Evolutionary conservation across 164 flowering plant genomes (phyloP).

Genomic region (Cinnamomum chago): DNA sequence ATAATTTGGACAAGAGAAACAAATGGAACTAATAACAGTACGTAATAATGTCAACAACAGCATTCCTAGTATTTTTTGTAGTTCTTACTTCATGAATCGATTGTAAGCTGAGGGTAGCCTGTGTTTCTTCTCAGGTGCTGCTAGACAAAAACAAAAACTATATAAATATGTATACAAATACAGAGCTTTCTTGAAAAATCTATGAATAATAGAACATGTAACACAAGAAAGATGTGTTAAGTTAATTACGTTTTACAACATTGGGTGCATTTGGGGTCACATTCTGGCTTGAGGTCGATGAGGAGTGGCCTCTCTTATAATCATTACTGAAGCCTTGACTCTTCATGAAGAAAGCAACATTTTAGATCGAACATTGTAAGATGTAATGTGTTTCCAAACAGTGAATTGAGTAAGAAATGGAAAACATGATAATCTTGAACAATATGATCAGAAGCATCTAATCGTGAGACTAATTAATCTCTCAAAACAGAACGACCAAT

Average conservation of each 20-base stretch:
- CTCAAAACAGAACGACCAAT: too few species aligned
- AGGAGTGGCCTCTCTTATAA: conserved; percentile 38
- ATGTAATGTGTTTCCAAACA: too few species aligned
- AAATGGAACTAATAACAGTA: too few species aligned
- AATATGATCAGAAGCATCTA: too few species aligned
- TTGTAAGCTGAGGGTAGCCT: conserved; percentile 96
- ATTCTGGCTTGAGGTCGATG: conserved; percentile 43
- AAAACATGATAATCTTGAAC: too few species aligned
- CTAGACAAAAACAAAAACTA: conserved; percentile 1
- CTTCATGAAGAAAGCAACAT: conserved; percentile 13
- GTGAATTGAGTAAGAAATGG: too few species aligned
- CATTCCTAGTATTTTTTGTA: too few species aligned
- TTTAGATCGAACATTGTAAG: too few species aligned
- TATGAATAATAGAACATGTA: neutral
- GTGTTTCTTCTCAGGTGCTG: conserved; percentile 95
- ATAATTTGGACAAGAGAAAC: too few species aligned
- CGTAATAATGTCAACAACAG: neutral
- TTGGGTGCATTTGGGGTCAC: conserved; percentile 54
- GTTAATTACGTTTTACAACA: conserved; percentile 68
- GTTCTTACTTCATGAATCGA: conserved; percentile 81
- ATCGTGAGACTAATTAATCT: too few species aligned
- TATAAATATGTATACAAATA: neutral
- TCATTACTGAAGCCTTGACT: conserved; percentile 39
- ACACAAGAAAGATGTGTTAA: neutral
- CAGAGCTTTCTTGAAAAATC: neutral